Evolutionary conservation across 2,329 filamentous ascomycete genomes (phyloP), one percentile per base, ranked within the genome.

Genomic region (Hypoxylon sp.): DNA sequence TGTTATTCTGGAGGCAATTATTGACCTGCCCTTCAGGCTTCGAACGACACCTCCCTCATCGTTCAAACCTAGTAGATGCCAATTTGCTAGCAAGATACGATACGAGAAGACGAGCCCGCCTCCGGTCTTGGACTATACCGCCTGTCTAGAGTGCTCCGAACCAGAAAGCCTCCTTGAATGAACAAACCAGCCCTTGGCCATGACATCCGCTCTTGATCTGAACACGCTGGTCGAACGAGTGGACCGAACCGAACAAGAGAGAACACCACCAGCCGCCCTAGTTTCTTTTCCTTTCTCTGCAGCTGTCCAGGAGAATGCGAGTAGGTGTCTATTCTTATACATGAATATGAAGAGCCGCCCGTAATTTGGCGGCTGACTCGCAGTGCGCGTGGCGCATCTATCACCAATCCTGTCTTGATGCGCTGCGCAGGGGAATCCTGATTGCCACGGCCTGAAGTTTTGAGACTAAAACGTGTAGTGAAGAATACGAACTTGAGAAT

Each of bases 371-470:
- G 64, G 66, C 66, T 68, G 20, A 63, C 73, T 71, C 70, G 70
- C 70, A 69, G 69, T 68, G 67, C 71, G 68, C 73, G 52, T 67
- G 54, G 67, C 70, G 71, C 72, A 72, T 72, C 71, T 72, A 71
- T 64, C 63, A 53, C 68, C 73, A 68, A 68, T 70, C 67, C 70
- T 68, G 68, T 70, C 67, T 70, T 68, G 69, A 73, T 74, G 73
- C 69, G 69, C 72, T 72, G 70, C 68, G 69, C 69, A 64, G 64
- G 73, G 67, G 59, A 68, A 69, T 69, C 70, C 69, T 66, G 60
- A 58, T n/a, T 64, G 58, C 61, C 64, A 33, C 58, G 48, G 48
- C 59, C 61, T 51, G 49, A 66, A 53, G 49, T 58, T 67, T 67
- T 60, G 52, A 63, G 64, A 61, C 51, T 56, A 61, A 64, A 58